These are phyloP conservation scores for Atkinsonella texensis DNA, from an alignment of 2,329 filamentous ascomycete species.

Conservation along the genomic window DNA sequence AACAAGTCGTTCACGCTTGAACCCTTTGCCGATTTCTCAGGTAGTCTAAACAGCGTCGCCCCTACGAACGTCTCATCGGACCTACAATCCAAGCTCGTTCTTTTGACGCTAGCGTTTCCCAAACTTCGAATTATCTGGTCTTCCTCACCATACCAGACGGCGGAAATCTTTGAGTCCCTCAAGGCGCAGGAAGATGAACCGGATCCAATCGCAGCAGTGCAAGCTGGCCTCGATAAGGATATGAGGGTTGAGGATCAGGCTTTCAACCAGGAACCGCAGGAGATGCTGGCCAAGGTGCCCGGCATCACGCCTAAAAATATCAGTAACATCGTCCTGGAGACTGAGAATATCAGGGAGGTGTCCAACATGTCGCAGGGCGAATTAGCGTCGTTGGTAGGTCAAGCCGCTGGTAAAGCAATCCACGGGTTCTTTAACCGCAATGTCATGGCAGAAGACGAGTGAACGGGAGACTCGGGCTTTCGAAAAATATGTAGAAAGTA, in stretches of 20 bases:
- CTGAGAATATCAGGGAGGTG: slow-evolving; percentile 67
- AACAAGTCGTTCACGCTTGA: slow-evolving; percentile 95
- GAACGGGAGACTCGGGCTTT: not conserved
- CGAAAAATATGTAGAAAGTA: not conserved
- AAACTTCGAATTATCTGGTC: slow-evolving; percentile 88
- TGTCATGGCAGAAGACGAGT: slow-evolving; percentile 39
- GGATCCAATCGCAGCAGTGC: slow-evolving; percentile 77
- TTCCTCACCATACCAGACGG: slow-evolving; percentile 84
- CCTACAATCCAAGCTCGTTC: slow-evolving; percentile 81
- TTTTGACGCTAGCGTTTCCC: slow-evolving; percentile 86
- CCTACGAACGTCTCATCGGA: slow-evolving; percentile 51
- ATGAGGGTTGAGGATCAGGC: slow-evolving; percentile 52
- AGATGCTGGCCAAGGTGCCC: slow-evolving; percentile 78
- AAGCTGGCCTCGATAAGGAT: slow-evolving; percentile 54
- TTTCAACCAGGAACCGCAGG: slow-evolving; percentile 77
- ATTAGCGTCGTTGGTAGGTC: slow-evolving; percentile 63
- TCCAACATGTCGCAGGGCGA: slow-evolving; percentile 74
- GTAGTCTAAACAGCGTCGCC: slow-evolving; percentile 50
- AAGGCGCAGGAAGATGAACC: slow-evolving; percentile 86
- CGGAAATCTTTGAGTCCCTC: slow-evolving; percentile 88
- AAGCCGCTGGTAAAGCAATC: slow-evolving; percentile 61
- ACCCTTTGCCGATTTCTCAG: slow-evolving; percentile 56
- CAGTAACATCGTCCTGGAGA: slow-evolving; percentile 56
- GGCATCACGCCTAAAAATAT: slow-evolving; percentile 74
- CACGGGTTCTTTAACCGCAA: slow-evolving; percentile 66